A percentile compares a stretch with the other conserved stretches of the same genome.
Evolutionary conservation across 1,284 basidiomycete genomes (phyloP).

Genomic region (Melanopsichium pennsylvanicum): DNA sequence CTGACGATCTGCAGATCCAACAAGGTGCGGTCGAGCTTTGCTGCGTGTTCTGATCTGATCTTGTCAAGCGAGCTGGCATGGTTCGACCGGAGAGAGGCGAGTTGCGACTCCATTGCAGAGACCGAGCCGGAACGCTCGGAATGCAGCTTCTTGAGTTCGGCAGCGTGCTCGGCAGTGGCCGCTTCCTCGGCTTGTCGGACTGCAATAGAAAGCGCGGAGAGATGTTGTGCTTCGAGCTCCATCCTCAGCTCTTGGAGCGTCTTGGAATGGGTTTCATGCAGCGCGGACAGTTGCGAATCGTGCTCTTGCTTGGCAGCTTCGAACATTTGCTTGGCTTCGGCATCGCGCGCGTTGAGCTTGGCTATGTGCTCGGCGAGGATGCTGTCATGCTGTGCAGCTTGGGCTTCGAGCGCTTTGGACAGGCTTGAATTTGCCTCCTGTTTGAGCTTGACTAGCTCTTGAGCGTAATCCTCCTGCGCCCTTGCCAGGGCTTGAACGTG

Average conservation of each 20-base stretch:
- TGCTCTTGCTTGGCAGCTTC: slow-evolving; percentile 9
- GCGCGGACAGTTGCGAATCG: slow-evolving; percentile 2
- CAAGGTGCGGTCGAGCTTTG: slow-evolving; percentile 31
- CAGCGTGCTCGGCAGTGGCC: slow-evolving; percentile 9
- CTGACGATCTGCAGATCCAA: slow-evolving; percentile 35
- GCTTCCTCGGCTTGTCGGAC: slow-evolving; percentile 18
- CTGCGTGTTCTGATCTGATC: slow-evolving; percentile 20
- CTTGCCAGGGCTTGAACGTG: slow-evolving; percentile 10
- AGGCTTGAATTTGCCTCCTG: slow-evolving; percentile 19
- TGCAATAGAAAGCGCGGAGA: slow-evolving; percentile 23
- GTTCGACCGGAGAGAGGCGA: slow-evolving; percentile 8
- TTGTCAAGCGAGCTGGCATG: slow-evolving; percentile 13
- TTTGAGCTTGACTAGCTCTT: slow-evolving; percentile 22
- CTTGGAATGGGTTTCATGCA: slow-evolving; percentile 16
- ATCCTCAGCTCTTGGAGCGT: slow-evolving; percentile 12
- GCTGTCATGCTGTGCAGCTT: slow-evolving; percentile 25
- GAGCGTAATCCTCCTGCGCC: slow-evolving; percentile 22
- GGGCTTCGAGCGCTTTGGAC: slow-evolving; percentile 25
- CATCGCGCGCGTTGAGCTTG: slow-evolving; percentile 12
- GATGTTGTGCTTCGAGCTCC: slow-evolving; percentile 45
- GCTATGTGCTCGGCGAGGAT: slow-evolving; percentile 17
- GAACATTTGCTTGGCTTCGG: slow-evolving; percentile 6
- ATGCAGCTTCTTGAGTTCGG: slow-evolving; percentile 16
- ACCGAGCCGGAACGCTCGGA: slow-evolving; percentile 19
- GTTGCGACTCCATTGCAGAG: slow-evolving; percentile 2